Base-by-base conservation (phyloP, 169 alveolate species). In the Plasmodium yoelii region DNA sequence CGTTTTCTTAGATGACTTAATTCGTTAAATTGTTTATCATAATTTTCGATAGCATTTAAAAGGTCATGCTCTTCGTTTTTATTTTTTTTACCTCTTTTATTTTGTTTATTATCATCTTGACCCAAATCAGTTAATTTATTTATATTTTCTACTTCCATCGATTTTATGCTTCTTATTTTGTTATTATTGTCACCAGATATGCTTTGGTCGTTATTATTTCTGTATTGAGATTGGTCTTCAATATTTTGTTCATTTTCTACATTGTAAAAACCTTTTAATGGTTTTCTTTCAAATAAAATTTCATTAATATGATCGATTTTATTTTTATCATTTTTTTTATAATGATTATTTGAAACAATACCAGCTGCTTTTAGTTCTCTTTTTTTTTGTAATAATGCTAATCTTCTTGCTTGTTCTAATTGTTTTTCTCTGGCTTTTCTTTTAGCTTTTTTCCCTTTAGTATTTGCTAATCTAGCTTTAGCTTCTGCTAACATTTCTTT, bases 371-470 rank as follows among this genome's bases (percentile, higher is more conserved):
- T 98, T 70, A 99, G 93, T 93, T 99, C 99, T 92, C 99, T 96
- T 72, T 98, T 92, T 87, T 98, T 98, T 93, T 99, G 99, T 28
- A 98, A 92, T 47, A 96, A 84, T 15, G 99, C 99, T 73, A 98
- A 88, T 87, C 99, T 95, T 87, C 99, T 96, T 7, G 99, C 98
- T 90, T 98, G 99, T 91, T 98, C 99, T 69, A 98, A 93, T 73
- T 97, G 97, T 91, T 98, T 98, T 94, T 98, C 99, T 87, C 99
- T 95, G 15, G 99, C 99, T 94, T 98, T 98, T 88, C 99, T 95
- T 93, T 99, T 99, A 18, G 99, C 99, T 90, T 99, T 99, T 96
- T 98, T 98, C 34, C 99, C 99, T 65, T 98, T 96, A 1, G 99
- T 98, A 94, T 99, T 99, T 10, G 99, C 99, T 74, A 99, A 97